Evolutionary conservation across 192 early-diverging fungal species (phyloP), one percentile per base, ranked within the genome.

Genomic region (Backusella tarrabulga): DNA sequence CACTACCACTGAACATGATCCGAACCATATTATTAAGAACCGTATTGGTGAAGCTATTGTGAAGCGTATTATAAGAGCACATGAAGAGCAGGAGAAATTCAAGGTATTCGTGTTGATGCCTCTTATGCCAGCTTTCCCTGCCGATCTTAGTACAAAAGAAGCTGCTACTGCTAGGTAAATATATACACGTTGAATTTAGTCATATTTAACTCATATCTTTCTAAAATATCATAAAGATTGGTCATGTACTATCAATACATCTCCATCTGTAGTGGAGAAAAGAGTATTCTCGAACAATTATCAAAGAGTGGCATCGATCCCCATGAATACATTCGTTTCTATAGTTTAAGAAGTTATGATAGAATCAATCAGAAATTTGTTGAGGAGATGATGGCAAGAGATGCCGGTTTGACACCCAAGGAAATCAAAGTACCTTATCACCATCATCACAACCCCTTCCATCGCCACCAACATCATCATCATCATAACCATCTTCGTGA

Each of bases 41-140:
- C 88, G 83, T 46, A 92, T 97, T 42, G 95, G 93, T n/a, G 81
- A 88, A 67, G 94, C 93, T 26, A 83, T 97, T 32, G 92, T 93
- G 1, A 86, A 95, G 17, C 88, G 96, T 21, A 92, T 97, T 67
- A 79, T 90, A 44, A 83, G 86, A 34, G 96, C 96, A 7, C 89
- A 92, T 66, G 40, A 81, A 17, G 84, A 91, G 1, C 77, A 83
- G 0, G 88, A 94, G 46, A 90, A 88, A 67, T 96, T 95, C 87
- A 87, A 89, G 21, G 90, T 94, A 23, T 91, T 95, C 68, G 89
- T 97, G 40, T 73, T 94, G 7, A 96, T 97, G 79, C 96, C 96
- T 17, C 84, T 95, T 21, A 90, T 95, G 87, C 96, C 96, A 8
- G 94, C 93, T 7, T 97, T 97, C 71, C 89, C 93, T 34, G 95